A percentile compares a stretch with the other conserved stretches of the same genome.
Evolutionary conservation across 768 basidiomycete species (phyloP).

Genomic region (Amanita fuliginea): DNA sequence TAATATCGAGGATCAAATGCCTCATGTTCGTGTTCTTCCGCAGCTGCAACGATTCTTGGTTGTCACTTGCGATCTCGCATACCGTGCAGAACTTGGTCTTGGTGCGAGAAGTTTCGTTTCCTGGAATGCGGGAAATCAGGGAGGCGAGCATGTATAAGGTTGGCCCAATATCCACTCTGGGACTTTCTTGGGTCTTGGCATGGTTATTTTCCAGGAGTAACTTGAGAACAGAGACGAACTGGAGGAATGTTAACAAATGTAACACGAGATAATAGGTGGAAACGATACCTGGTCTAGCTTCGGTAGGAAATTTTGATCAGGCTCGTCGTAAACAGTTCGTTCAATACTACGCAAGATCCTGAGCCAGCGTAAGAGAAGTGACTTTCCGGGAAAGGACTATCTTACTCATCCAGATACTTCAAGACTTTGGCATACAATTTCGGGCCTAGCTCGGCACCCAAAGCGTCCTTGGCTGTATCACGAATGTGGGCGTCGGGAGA

Average conservation of each 20-base stretch:
- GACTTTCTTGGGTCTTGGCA: slow-evolving; percentile 43
- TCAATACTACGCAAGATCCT: slow-evolving; percentile 44
- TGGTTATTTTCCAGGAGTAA: slow-evolving; percentile 67
- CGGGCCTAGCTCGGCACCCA: slow-evolving; percentile 71
- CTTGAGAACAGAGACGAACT: slow-evolving; percentile 71
- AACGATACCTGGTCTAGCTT: slow-evolving; percentile 63
- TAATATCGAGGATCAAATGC: slow-evolving; percentile 60
- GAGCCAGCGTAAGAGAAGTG: neutral
- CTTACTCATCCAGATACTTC: slow-evolving; percentile 66
- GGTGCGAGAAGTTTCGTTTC: slow-evolving; percentile 45
- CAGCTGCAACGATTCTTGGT: slow-evolving; percentile 46
- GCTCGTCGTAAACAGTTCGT: slow-evolving; percentile 32
- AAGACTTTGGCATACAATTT: slow-evolving; percentile 58
- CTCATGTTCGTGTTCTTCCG: slow-evolving; percentile 59
- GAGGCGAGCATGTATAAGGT: slow-evolving; percentile 47
- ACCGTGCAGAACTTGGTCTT: slow-evolving; percentile 69
- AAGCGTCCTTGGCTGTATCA: slow-evolving; percentile 71
- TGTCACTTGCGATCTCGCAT: slow-evolving; percentile 55
- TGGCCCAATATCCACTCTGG: slow-evolving; percentile 52
- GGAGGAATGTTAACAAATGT: slow-evolving; percentile 4
- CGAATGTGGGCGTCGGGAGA: slow-evolving; percentile 54
- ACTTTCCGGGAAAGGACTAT: slow-evolving; percentile 4
- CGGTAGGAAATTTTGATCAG: slow-evolving; percentile 30
- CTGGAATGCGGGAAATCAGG: slow-evolving; percentile 54
- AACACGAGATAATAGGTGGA: neutral